Conservation (phyloP, 257 asterid species). For the Eucommia ulmoides region DNA sequence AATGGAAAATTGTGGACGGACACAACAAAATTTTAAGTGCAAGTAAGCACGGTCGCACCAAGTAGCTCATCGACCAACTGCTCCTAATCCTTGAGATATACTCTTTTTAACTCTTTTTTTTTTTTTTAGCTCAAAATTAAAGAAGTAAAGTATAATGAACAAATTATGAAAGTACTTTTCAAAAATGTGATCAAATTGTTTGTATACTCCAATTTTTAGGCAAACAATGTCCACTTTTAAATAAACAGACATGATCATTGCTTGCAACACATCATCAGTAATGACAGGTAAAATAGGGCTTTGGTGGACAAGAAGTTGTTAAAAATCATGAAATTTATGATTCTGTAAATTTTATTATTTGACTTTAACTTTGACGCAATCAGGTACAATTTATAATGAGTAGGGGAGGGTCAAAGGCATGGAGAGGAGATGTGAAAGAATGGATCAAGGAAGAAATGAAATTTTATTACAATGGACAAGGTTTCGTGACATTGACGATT, state of each 20-base stretch:
- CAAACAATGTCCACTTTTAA: conserved; percentile 51
- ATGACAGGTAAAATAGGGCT: conserved; percentile 35
- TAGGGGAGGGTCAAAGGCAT: not conserved
- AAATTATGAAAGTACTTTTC: too few species aligned
- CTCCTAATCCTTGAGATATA: too few species aligned
- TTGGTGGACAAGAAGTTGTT: too few species aligned
- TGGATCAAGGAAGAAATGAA: not conserved
- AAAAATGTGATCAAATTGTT: not conserved
- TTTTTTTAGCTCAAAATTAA: too few species aligned
- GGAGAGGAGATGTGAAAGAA: not conserved
- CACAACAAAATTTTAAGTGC: not conserved
- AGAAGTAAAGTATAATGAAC: too few species aligned
- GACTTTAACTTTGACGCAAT: not conserved
- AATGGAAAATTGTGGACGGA: not conserved
- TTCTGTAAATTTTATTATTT: too few species aligned
- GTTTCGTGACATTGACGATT: not conserved
- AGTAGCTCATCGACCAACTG: not conserved
- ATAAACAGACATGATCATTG: conserved; percentile 88
- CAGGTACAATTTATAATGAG: not conserved
- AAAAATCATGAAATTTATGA: too few species aligned
- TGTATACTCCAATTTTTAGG: conserved; percentile 18
- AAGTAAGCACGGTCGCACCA: not conserved
- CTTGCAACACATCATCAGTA: conserved; percentile 53
- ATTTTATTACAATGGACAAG: not conserved
- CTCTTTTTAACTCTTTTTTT: too few species aligned